A percentile compares a stretch with the other conserved stretches of the same genome.
Conservation (phyloP, 2,329 filamentous ascomycete genomes). For the Neobulgaria alba region DNA sequence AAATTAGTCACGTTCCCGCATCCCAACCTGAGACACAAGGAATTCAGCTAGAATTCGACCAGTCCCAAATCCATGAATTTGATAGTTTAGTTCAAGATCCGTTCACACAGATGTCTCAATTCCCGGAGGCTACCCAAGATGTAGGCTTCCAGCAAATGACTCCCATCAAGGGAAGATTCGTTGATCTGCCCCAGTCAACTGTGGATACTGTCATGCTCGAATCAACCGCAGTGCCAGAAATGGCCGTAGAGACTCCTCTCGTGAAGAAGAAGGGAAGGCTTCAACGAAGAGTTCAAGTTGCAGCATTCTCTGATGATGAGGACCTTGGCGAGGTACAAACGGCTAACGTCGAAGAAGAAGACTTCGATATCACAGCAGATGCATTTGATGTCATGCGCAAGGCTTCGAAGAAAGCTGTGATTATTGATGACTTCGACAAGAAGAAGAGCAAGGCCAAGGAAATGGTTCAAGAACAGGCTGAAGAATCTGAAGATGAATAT, state of each 20-base stretch:
- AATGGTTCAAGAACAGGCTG: constrained; percentile 86
- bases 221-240: constrained; percentile 28
- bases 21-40: constrained; percentile 33
- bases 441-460: constrained; percentile 81
- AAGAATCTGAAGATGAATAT: constrained; percentile 98
- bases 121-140: constrained; percentile 74
- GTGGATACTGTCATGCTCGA: constrained; percentile 56
- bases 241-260: constrained; percentile 55
- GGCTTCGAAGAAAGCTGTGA: constrained; percentile 46
- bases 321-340: constrained; percentile 18
- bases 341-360: constrained; percentile 20
- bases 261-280: constrained; percentile 52
- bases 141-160: constrained; percentile 65
- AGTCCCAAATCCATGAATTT: constrained; percentile 51
- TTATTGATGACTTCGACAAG: constrained; percentile 59
- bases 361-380: constrained; percentile 31
- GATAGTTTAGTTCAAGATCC: constrained; percentile 41
- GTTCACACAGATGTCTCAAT: constrained; percentile 58
- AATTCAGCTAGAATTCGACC: constrained; percentile 48
- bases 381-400: constrained; percentile 53
- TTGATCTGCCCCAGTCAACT: constrained; percentile 57
- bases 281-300: constrained; percentile 36
- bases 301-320: constrained; percentile 34
- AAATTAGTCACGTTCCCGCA: constrained; percentile 28
- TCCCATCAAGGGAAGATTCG: constrained; percentile 60